A percentile compares a stretch with the other conserved stretches of the same genome.
phyloP scores from a whole-genome alignment of 768 basidiomycete genomes.

The Amanita rimosa region DNA sequence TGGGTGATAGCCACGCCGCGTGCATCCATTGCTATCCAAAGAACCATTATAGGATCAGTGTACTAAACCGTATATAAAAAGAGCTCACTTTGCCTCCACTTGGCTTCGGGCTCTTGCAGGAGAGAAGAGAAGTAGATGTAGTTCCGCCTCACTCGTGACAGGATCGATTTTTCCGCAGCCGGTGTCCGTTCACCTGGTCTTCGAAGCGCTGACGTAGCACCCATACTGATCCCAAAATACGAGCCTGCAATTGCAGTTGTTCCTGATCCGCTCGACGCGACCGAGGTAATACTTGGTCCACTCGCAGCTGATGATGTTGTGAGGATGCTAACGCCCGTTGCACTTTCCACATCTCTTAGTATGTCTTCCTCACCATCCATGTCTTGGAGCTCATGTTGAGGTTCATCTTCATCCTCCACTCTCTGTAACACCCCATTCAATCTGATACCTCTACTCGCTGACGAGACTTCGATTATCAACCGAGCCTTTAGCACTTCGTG shows the following conservation, averaged over 20 bases:
- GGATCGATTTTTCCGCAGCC: conserved; percentile 71
- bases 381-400: conserved; percentile 25
- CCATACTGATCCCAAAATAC: neutral
- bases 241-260: neutral
- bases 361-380: conserved; percentile 49
- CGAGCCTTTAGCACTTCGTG: conserved; percentile 76
- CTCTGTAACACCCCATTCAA: conserved; percentile 77
- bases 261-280: conserved; percentile 12
- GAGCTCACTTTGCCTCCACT: conserved; percentile 80
- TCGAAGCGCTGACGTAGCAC: conserved; percentile 13
- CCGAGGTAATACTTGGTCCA: conserved; percentile 32
- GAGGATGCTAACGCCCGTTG: conserved; percentile 55
- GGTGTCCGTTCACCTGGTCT: conserved; percentile 35
- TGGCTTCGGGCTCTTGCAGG: conserved; percentile 94
- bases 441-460: conserved; percentile 65
- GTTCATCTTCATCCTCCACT: conserved; percentile 53
- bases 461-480: conserved; percentile 70
- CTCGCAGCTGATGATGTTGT: conserved; percentile 52
- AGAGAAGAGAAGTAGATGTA: conserved; percentile 98
- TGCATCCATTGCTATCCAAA: conserved; percentile 50
- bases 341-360: conserved; percentile 64
- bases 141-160: conserved; percentile 78
- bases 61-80: conserved; percentile 1
- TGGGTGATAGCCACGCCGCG: conserved; percentile 92
- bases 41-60: conserved; percentile 3